Base-by-base conservation (phyloP, 2,329 filamentous ascomycete genomes). In the Ophiosphaerella herpotricha region DNA sequence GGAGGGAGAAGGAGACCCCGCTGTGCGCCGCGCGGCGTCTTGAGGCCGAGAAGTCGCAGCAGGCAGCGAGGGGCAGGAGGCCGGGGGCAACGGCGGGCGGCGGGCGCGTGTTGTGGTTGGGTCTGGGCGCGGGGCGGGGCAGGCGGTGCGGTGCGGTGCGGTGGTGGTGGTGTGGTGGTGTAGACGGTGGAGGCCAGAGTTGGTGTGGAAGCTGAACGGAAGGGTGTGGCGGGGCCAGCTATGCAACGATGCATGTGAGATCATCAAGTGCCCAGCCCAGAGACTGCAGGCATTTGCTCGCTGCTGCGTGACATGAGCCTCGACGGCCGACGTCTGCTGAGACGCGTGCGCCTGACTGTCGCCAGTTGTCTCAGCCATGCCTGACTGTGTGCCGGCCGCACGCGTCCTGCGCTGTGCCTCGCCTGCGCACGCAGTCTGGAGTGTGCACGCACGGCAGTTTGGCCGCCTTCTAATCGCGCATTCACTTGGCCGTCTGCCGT, bases 21-120 rank as follows among this genome's bases (percentile, higher is more conserved):
- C 51, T 39, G 41, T 45, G 48, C 52, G 54, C 54, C 52, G 46
- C 45, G 52, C 48, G 47, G 49, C 46, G 61, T 54, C 44, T 41
- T 42, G 43, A 31, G 39, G 26, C 39, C n/a, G 50, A 34, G 32
- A 47, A 41, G 50, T 46, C 50, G 54, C 56, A 48, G 46, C 52
- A 43, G 11, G 26, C 26, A 8, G 7, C 11, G 11, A 29, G 26
- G 26, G 26, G 26, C 26, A 29, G 11, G 26, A 6, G 26, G 11
- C 26, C 2, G 3, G 7, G 2, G 26, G 26, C 7, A 29, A 29
- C 4, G 26, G 6, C 26, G 9, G 26, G 26, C 11, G 26, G 7
- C 11, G 26, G 7, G 26, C 26, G 26, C 26, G 39, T 21, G 13
- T 23, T 7, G 33, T 8, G 4, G 43, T 18, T 11, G 33, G 13